These are phyloP conservation scores for Blastocystis sp. DNA, from an alignment of 352 stramenopile genomes.

Conservation along the genomic window DNA sequence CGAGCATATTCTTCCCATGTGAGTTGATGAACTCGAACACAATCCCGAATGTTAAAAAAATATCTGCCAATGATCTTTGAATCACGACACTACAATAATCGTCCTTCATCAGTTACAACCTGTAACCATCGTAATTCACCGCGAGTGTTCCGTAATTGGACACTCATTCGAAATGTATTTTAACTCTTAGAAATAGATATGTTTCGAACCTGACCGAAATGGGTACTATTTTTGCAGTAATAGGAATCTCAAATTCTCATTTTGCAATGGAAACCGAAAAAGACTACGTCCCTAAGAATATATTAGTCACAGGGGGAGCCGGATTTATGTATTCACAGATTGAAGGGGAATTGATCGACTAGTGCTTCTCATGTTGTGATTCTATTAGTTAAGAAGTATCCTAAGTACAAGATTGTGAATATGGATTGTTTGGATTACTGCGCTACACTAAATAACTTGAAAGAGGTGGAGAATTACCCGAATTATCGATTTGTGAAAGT, in stretches of 20 bases:
- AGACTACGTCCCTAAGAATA: constrained; percentile 83
- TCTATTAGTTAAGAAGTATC: constrained; percentile 90
- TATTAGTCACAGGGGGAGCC: constrained; percentile 92
- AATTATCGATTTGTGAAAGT: constrained; percentile 91
- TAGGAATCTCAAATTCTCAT: no score
- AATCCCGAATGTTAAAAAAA: background rate
- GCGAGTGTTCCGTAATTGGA: no score
- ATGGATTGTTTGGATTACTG: constrained; percentile 85
- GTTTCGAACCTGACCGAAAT: no score
- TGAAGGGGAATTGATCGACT: background rate
- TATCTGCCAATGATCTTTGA: background rate
- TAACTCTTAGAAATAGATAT: no score
- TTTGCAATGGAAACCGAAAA: background rate
- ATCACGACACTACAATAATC: background rate
- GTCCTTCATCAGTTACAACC: background rate
- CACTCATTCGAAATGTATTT: no score
- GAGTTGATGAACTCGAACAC: background rate
- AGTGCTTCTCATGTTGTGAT: constrained; percentile 91
- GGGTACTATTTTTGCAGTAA: no score
- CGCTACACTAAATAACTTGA: constrained; percentile 82
- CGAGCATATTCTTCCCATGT: background rate
- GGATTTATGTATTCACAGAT: constrained; percentile 81
- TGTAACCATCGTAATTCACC: background rate
- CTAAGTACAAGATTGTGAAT: constrained; percentile 93
- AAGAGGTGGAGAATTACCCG: constrained; percentile 76